phyloP scores from a whole-genome alignment of 2,329 filamentous ascomycete species.

The Whalleya microplaca region DNA sequence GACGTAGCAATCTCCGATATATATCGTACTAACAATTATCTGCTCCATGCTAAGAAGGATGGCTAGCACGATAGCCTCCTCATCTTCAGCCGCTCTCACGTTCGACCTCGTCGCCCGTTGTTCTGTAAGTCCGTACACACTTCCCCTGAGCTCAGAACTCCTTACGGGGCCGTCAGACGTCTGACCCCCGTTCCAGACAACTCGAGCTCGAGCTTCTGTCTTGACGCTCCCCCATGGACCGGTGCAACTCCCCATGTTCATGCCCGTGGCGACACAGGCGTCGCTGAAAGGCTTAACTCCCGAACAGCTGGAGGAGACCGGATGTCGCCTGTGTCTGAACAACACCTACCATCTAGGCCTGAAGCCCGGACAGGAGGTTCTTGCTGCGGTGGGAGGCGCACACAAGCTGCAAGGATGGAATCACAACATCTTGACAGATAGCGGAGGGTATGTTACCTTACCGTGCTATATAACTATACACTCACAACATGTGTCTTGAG shows the following conservation, averaged over 20 bases:
- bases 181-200: slow-evolving; percentile 66
- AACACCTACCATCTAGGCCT: slow-evolving; percentile 97
- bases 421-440: slow-evolving; percentile 89
- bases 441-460: slow-evolving; percentile 60
- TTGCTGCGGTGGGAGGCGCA: slow-evolving; percentile 87
- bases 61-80: slow-evolving; percentile 53
- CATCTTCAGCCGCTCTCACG: slow-evolving; percentile 66
- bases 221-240: slow-evolving; percentile 89
- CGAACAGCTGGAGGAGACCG: slow-evolving; percentile 85
- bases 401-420: slow-evolving; percentile 96
- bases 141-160: not conserved
- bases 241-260: slow-evolving; percentile 91
- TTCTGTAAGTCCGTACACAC: slow-evolving; percentile 63
- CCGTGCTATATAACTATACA: slow-evolving; percentile 27
- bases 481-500: slow-evolving; percentile 8
- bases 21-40: not conserved
- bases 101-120: slow-evolving; percentile 80
- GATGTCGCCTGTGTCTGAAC: slow-evolving; percentile 90
- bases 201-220: slow-evolving; percentile 87
- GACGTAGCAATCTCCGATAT: slow-evolving; percentile 17
- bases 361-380: slow-evolving; percentile 88
- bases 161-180: slow-evolving; percentile 1
- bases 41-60: slow-evolving; percentile 44
- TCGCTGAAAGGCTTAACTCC: slow-evolving; percentile 94
- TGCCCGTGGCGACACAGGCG: slow-evolving; percentile 97